Conservation (phyloP, 495 filamentous ascomycete genomes). For the Penicillium longicatenatum region DNA sequence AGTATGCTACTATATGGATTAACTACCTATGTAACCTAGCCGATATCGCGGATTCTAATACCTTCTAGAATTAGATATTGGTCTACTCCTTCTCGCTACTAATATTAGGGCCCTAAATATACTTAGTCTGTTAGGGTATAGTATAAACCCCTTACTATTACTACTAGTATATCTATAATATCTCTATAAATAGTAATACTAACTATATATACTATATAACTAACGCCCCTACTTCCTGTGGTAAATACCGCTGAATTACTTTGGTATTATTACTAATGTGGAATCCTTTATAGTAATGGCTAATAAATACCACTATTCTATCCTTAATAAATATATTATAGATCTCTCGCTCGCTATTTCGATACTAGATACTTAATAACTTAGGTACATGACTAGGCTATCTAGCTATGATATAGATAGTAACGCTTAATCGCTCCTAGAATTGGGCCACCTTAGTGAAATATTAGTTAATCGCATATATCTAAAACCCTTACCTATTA, state of each 20-base stretch:
- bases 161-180: neutral
- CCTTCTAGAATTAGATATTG: neutral
- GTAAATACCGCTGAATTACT: neutral
- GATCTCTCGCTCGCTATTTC: neutral
- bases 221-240: neutral
- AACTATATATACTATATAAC: neutral
- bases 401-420: neutral
- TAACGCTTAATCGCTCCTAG: neutral
- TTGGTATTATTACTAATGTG: neutral
- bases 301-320: neutral
- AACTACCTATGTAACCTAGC: neutral
- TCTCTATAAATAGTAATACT: neutral
- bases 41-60: neutral
- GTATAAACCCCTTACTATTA: neutral
- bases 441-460: neutral
- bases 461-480: neutral
- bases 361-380: neutral
- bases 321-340: neutral
- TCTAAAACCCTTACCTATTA: neutral
- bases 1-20: neutral
- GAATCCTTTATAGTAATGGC: neutral
- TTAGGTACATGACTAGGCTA: neutral
- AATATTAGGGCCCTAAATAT: neutral
- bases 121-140: neutral
- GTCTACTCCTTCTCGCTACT: neutral